Evolutionary conservation across 1,284 basidiomycete species (phyloP), one percentile per base, ranked within the genome.

Genomic region (Tranzscheliella williamsii): DNA sequence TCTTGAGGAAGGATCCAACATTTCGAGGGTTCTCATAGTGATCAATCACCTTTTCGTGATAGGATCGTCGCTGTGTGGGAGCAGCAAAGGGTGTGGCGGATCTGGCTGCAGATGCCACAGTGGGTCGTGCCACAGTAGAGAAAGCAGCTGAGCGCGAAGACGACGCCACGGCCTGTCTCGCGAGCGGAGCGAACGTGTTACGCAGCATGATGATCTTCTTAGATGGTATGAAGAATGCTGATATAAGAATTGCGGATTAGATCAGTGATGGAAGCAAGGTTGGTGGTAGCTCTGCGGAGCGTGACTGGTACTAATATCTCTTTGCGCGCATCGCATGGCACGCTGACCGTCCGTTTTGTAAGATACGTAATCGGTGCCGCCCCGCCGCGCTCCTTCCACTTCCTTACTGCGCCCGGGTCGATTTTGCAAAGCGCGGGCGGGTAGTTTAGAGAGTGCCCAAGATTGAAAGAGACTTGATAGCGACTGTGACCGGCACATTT

Each of bases 1-100:
- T 85, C 82, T 97, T 97, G 73, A 89, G 87, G 72, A 98, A 85
- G 42, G 91, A 95, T 54, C 94, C 94, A 41, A 97, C 74, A 29
- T 76, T 77, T 38, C 75, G 61, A 7, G 75, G 75, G 66, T 77
- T 77, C 51, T 77, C 75, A 55, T 77, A 77, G 53, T 77, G 75
- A 50, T 76, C 73, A 16, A 77, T 69, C 42, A 77, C 75, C 53
- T 77, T 77, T 47, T 75, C 75, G 55, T 77, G 75, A 55, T 77
- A 77, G 26, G 49, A 46, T 24, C 70, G 53, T 26, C 48, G 42
- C 54, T 69, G 67, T 13, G 45, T 47, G 30, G 52, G 22, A 2
- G 57, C 36, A 37, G 37, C 48, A 31, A 64, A 58, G 20, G 34
- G 21, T 2, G 46, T 22, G 18, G 47, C 24, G 27, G 54, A 23